Percentiles rank a stretch among this genome's conserved stretches.
Evolutionary conservation across 1,284 basidiomycete genomes (phyloP).

Genomic region (Sphagnurus paluster): DNA sequence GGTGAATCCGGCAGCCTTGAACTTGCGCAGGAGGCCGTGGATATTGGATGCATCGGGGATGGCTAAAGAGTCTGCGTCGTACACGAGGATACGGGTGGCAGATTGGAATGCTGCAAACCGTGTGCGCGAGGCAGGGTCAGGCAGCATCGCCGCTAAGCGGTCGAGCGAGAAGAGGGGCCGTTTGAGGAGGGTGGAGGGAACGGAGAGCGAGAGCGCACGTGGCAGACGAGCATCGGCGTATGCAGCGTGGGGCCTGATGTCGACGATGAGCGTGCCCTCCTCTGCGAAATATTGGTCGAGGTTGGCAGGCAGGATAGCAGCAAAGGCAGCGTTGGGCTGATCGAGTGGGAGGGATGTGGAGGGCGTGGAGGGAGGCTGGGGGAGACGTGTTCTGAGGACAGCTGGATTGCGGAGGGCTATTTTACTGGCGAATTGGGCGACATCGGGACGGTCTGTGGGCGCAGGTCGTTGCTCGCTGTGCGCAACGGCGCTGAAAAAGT

Average conservation of each 20-base stretch:
- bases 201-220: slow-evolving; percentile 83
- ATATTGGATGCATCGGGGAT: slow-evolving; percentile 72
- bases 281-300: slow-evolving; percentile 34
- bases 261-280: slow-evolving; percentile 58
- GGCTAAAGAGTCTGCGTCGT: slow-evolving; percentile 74
- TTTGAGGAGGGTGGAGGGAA: slow-evolving; percentile 93
- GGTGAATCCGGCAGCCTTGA: slow-evolving; percentile 67
- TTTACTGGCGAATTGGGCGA: slow-evolving; percentile 39
- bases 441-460: slow-evolving; percentile 19
- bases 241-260: slow-evolving; percentile 84
- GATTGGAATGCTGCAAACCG: slow-evolving; percentile 62
- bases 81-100: slow-evolving; percentile 69
- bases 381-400: slow-evolving; percentile 32
- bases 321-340: slow-evolving; percentile 18
- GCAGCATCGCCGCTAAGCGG: slow-evolving; percentile 76
- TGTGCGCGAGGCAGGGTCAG: slow-evolving; percentile 52
- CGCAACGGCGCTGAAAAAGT: slow-evolving; percentile 30
- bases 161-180: slow-evolving; percentile 81
- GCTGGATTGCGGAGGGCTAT: slow-evolving; percentile 31
- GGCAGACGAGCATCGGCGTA: slow-evolving; percentile 67
- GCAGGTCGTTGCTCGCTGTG: slow-evolving; percentile 15
- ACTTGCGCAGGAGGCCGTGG: slow-evolving; percentile 82
- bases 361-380: slow-evolving; percentile 22
- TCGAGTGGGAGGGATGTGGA: slow-evolving; percentile 7
- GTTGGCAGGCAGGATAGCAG: slow-evolving; percentile 24